Base-by-base conservation (phyloP, 495 filamentous ascomycete species). In the Neurospora sp. region DNA sequence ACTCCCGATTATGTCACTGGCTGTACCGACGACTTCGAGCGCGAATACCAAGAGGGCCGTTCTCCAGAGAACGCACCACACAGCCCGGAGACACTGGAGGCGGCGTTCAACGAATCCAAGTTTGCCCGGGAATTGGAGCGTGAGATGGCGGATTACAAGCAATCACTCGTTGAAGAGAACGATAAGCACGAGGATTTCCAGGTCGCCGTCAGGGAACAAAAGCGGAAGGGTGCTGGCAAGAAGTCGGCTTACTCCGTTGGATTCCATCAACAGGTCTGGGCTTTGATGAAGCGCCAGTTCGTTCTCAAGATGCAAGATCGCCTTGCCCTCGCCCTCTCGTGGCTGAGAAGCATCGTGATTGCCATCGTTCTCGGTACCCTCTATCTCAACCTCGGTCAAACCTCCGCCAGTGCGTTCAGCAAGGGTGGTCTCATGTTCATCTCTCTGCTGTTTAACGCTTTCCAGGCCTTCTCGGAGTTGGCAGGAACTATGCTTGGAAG, bases 1-100 rank as follows among this genome's bases (percentile, higher is more conserved):
- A 95, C 92, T 0, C 90, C 93, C 0, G 93, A 97, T 78, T 97
- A 93, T 75, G 84, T 97, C 27, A 96, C 93, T 9, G 91, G 91
- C 16, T 93, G 90, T 77, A 96, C 94, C 1, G 92, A 96, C 79
- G 90, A 91, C 9, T 93, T 91, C 74, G 92, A 96, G 77, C 89
- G 93, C 42, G 90, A 93, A 44, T 95, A 93, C 80, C 87, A 90
- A 42, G 83, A 87, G 8, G 92, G 92, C 7, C 81, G 86, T 70
- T 88, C 87, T 44, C 81, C 84, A 0, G 81, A 82, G 4, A 88
- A 93, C 77, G 91, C 90, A 5, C 93, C 92, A 1, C 88, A 89
- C 66, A 90, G 83, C 16, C 88, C 93, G 0, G 87, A 88, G 20
- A 86, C 86, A 0, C 86, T 96, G 7, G 88, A 85, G 18, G 84